A percentile compares a stretch with the other conserved stretches of the same genome.
Evolutionary conservation across 345 rosid genomes (phyloP).

Genomic region (Gossypium stocksii): DNA sequence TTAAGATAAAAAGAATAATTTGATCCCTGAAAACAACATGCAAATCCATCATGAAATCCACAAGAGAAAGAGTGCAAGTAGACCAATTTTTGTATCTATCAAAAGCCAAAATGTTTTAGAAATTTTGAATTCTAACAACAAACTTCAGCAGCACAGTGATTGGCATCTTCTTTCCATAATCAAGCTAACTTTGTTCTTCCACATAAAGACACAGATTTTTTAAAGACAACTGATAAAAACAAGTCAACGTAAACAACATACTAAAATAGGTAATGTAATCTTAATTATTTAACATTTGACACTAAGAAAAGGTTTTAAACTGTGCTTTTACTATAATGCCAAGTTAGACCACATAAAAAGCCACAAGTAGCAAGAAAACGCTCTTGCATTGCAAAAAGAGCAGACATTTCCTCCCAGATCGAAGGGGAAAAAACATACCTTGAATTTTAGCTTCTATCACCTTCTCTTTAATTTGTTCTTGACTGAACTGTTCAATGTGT

Average conservation of each 20-base stretch:
- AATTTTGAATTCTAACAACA: background rate
- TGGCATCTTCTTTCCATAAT: background rate
- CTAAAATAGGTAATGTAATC: background rate
- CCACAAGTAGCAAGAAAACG: background rate
- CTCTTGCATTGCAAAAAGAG: background rate
- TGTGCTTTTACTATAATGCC: background rate
- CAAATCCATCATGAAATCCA: background rate
- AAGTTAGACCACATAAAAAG: background rate
- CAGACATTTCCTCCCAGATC: background rate
- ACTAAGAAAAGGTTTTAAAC: background rate
- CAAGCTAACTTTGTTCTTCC: background rate
- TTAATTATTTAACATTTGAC: background rate
- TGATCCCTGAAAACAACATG: background rate
- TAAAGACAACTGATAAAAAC: background rate
- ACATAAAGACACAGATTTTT: background rate
- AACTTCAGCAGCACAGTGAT: background rate
- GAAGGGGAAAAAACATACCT: constrained; percentile 30
- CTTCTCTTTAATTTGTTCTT: constrained; percentile 46
- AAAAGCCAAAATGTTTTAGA: background rate
- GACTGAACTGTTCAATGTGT: constrained; percentile 34
- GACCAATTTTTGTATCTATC: background rate
- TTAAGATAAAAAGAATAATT: background rate
- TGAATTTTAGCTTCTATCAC: constrained; percentile 36
- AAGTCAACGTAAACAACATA: background rate
- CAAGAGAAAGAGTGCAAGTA: background rate